Evolutionary conservation across 177 flowering plant genomes (phyloP), one percentile per base, ranked within the genome.

Genomic region (Vitis hybrid): DNA sequence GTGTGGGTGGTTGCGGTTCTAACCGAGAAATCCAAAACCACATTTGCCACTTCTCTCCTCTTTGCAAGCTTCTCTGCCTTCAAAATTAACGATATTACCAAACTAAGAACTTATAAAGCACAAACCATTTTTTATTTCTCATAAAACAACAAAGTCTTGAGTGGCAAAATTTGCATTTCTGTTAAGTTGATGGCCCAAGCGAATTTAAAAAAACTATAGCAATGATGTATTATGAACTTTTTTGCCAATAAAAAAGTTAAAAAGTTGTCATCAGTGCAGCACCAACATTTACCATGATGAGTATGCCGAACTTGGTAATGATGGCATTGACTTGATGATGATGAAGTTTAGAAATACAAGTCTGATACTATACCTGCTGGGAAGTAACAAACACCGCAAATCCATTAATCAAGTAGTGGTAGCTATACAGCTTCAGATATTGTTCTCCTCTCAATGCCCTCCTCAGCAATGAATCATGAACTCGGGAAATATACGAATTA

Each of bases 1-100:
- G 99, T 95, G 66, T 95, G 90, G 3, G 98, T 95, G 13, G 99
- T 95, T 65, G 90, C 96, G 64, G 96, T 90, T 80, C 97, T 84
- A 64, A 95, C 96, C 12, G 94, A 87, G 78, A 83, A 95, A 81
- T 95, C 99, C 80, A 88, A 78, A 18, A 87, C 83, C 76, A 95
- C 88, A 76, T 93, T 91, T 62, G 94, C 90, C 62, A 95, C 97
- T 80, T 95, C 99, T 74, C 66, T 68, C 72, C 97, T 87, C 77
- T 83, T 81, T 15, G 92, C 81, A 65, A 95, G 92, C 84, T 83
- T 93, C 55, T 77, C 86, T 7, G 91, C 98, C 99, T 94, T 78
- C 62, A 72, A 75, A 75, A 75, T 62, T 56, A 22, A 67, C 49
- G 9, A 68, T 1, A 59, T 11, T 49, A 72, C 51, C 31, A 55